These are phyloP conservation scores for Trypanosoma cruzi DNA, from an alignment of 208 protist species.

Conservation along the genomic window DNA sequence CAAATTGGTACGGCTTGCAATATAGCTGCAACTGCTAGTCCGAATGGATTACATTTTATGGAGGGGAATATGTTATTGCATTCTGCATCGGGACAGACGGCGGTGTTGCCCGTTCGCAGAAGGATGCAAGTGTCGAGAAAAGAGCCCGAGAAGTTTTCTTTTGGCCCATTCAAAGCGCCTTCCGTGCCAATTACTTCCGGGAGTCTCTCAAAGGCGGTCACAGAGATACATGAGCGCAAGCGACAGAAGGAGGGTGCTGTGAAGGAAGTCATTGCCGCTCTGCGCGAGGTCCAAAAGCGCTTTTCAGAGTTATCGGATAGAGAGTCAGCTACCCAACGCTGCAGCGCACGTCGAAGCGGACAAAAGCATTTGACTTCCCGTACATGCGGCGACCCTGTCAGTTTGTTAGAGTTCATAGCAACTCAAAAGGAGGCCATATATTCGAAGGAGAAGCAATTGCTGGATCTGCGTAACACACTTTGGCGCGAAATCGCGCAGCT, in stretches of 20 bases:
- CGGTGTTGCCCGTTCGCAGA: background rate
- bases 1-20: background rate
- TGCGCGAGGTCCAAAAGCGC: slow-evolving; percentile 7
- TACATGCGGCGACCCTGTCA: background rate
- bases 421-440: slow-evolving; percentile 16
- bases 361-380: background rate
- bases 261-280: slow-evolving; percentile 9
- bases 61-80: background rate
- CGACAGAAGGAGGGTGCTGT: slow-evolving; percentile 20
- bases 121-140: background rate
- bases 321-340: background rate
- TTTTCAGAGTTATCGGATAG: slow-evolving; percentile 13
- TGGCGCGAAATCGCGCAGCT: slow-evolving; percentile 27
- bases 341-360: background rate
- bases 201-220: background rate
- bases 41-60: background rate
- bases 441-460: slow-evolving; percentile 6
- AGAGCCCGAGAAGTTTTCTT: background rate
- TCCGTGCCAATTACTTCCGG: background rate
- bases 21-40: background rate
- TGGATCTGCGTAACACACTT: slow-evolving; percentile 19
- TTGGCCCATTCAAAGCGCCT: slow-evolving; percentile 15
- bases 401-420: slow-evolving; percentile 13
- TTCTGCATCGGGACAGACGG: background rate
- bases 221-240: slow-evolving; percentile 14